Evolutionary conservation across 805 yeast genomes (phyloP).

Genomic region (Metschnikowia gelsemii): DNA sequence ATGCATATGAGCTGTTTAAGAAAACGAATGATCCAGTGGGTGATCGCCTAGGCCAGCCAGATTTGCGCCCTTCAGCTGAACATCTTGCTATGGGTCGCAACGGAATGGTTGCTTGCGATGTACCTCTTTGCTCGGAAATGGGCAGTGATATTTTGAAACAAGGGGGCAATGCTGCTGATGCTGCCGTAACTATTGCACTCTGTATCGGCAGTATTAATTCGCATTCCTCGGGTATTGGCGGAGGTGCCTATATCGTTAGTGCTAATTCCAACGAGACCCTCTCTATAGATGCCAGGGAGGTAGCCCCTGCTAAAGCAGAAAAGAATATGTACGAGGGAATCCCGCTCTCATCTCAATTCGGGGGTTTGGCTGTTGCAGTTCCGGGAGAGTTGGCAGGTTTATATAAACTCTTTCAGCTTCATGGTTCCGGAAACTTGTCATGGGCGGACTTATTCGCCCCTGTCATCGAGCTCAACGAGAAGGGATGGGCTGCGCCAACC

Average conservation of each 20-base stretch:
- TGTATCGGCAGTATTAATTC: slow-evolving; percentile 85
- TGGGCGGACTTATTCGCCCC: slow-evolving; percentile 80
- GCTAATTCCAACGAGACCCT: slow-evolving; percentile 42
- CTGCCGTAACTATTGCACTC: slow-evolving; percentile 82
- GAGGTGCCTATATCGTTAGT: slow-evolving; percentile 73
- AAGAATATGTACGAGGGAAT: slow-evolving; percentile 61
- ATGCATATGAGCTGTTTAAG: background rate
- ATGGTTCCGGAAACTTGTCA: slow-evolving; percentile 66
- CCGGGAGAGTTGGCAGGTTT: slow-evolving; percentile 93
- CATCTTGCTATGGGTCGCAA: slow-evolving; percentile 40
- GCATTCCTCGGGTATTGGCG: slow-evolving; percentile 88
- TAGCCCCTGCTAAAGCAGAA: slow-evolving; percentile 67
- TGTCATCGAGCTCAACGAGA: slow-evolving; percentile 59
- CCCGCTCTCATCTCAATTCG: slow-evolving; percentile 56
- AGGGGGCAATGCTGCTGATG: slow-evolving; percentile 89
- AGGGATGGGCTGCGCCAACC: slow-evolving; percentile 44
- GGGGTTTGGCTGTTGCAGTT: slow-evolving; percentile 84
- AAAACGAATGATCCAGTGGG: slow-evolving; percentile 19
- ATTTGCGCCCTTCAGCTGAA: slow-evolving; percentile 42
- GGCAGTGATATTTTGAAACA: slow-evolving; percentile 53
- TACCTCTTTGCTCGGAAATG: slow-evolving; percentile 59
- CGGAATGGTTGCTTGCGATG: slow-evolving; percentile 71
- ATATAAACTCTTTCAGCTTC: slow-evolving; percentile 55
- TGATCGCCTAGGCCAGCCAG: slow-evolving; percentile 32
- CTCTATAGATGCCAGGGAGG: slow-evolving; percentile 83